Evolutionary conservation across 495 filamentous ascomycete species (phyloP).

Genomic region (Aspergillus hancockii): DNA sequence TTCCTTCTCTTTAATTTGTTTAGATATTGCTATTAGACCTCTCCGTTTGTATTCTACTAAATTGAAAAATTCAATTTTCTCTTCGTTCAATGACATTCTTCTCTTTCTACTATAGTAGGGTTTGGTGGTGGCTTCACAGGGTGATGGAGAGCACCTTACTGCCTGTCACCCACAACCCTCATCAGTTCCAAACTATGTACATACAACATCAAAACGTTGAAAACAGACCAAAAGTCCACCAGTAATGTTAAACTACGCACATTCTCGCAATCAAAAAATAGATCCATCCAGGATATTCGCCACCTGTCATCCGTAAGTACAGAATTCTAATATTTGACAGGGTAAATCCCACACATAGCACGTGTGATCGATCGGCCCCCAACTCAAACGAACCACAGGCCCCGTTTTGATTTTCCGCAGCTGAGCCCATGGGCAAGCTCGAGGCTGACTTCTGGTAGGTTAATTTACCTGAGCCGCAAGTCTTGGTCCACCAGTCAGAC

Average conservation of each 20-base stretch:
- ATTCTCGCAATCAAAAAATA: background rate
- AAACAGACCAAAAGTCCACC: background rate
- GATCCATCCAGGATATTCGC: background rate
- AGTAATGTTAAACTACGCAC: background rate
- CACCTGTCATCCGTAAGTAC: background rate
- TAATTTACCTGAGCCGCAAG: constrained; percentile 11
- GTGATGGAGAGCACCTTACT: background rate
- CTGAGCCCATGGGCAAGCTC: background rate
- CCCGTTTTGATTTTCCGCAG: background rate
- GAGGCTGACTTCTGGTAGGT: constrained; percentile 2
- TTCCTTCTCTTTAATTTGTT: background rate
- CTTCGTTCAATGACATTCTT: background rate
- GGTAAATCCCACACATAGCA: background rate
- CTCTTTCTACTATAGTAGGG: background rate
- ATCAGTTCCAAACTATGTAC: background rate
- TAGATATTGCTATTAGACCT: background rate
- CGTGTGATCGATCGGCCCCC: background rate
- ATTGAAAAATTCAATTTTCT: background rate
- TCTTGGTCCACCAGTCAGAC: constrained; percentile 8
- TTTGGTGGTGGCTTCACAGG: background rate
- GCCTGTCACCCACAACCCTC: background rate
- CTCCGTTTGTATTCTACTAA: background rate
- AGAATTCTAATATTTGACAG: background rate
- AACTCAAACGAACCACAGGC: too few relatives aligned
- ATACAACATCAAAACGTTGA: background rate